phyloP scores from a whole-genome alignment of 2,329 filamentous ascomycete genomes.

The Pochonia chlamydosporia region DNA sequence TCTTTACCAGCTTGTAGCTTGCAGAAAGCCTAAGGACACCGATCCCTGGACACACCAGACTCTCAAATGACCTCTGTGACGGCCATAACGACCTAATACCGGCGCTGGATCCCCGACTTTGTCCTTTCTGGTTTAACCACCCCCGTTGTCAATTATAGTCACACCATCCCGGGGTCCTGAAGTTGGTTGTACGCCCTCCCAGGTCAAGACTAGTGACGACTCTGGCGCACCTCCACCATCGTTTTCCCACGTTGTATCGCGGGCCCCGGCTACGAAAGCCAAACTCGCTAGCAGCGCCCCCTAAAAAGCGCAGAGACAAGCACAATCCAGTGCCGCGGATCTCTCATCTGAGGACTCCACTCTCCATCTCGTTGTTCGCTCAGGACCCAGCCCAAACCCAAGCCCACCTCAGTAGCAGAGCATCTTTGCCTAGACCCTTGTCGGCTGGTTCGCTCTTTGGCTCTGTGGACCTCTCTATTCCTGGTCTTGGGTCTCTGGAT shows the following conservation, averaged over 20 bases:
- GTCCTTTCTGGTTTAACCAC: background rate
- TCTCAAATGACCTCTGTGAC: background rate
- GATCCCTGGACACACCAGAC: background rate
- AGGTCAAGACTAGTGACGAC: constrained; percentile 3
- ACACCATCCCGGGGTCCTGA: background rate
- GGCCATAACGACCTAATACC: background rate
- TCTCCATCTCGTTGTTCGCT: constrained; percentile 12
- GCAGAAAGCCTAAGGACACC: background rate
- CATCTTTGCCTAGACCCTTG: constrained; percentile 7
- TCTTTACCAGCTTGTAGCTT: background rate
- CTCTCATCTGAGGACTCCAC: constrained; percentile 18
- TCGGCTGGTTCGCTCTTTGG: constrained; percentile 1
- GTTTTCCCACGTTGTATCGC: constrained; percentile 16
- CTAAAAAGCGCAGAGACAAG: constrained; percentile 18
- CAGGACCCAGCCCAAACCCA: background rate
- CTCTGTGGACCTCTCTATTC: background rate
- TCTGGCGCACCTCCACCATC: constrained; percentile 6
- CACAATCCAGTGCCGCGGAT: constrained; percentile 28
- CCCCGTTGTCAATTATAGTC: background rate
- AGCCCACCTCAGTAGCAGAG: background rate
- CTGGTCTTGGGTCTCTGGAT: background rate
- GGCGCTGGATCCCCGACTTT: background rate
- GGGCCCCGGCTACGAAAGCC: constrained; percentile 10
- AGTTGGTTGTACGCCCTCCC: background rate
- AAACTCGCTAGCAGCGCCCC: constrained; percentile 18